Base-by-base conservation (phyloP, 1,139 yeast genomes). In the Wickerhamomyces sp. region DNA sequence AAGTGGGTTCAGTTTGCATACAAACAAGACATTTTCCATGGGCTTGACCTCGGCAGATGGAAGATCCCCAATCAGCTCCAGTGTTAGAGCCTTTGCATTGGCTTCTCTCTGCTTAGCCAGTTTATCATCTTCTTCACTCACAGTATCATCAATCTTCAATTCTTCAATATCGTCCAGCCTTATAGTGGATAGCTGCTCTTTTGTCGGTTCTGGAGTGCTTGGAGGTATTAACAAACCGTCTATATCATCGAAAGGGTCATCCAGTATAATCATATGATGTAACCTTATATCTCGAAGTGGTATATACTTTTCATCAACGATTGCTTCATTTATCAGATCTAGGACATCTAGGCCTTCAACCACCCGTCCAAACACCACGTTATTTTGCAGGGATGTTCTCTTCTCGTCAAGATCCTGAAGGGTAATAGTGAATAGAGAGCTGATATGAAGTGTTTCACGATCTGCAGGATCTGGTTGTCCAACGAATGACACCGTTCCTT, bases 41-140 rank as follows among this genome's bases (percentile, higher is more conserved):
- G 90, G 90, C 50, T 73, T 72, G 29, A 74, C 75, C 23, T 73
- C 74, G 6, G 84, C 81, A 44, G 69, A 69, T 0, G 84, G 81
- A n/a, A 82, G 54, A 53, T 83, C 89, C 0, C 87, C 88, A 39
- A 83, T 66, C 50, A 82, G 64, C 52, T 83, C 88, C 42, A 83
- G 64, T 0, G 87, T 76, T 36, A 82, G 58, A 5, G 87, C 86
- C 47, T 76, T 77, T 1, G 79, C 65, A 27, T 69, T 63, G 1
- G 79, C 73, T 37, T 71, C 73, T 27, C 65, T 60, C 10, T 66
- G 68, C 14, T 52, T 59, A 50, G 62, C 15, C 55, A 62, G 15
- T 50, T 59, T 43, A 46, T 62, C 4, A 45, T 55, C 35, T 42
- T 56, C 40, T 45, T 62, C 39, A 44, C 57, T 23, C 34, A 52